Evolutionary conservation across 2,329 filamentous ascomycete genomes (phyloP).

Genomic region (Teratosphaeriaceae sp.): DNA sequence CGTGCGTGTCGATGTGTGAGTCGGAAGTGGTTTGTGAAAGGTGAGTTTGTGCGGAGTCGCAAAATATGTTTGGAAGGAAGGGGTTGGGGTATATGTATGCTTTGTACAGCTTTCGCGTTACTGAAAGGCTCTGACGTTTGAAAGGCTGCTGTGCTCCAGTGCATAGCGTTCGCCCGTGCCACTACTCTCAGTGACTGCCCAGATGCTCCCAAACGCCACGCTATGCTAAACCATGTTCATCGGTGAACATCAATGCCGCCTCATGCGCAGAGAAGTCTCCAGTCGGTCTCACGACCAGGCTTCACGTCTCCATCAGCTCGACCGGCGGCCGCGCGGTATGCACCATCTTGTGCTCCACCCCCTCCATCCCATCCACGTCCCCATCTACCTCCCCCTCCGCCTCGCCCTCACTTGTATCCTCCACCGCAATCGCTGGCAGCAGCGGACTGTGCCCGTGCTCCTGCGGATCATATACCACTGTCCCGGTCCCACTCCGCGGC

Average conservation of each 20-base stretch:
- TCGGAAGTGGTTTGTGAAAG: too few relatives aligned
- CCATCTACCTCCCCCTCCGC: too few relatives aligned
- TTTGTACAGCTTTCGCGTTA: too few relatives aligned
- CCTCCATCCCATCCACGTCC: slow-evolving; percentile 44
- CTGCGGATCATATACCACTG: slow-evolving; percentile 56
- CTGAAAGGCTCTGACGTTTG: too few relatives aligned
- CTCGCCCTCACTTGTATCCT: slow-evolving; percentile 51
- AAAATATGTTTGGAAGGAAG: too few relatives aligned
- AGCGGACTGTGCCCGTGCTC: slow-evolving; percentile 54
- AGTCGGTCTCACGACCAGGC: neutral
- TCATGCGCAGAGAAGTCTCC: neutral
- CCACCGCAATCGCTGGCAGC: slow-evolving; percentile 57
- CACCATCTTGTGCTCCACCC: slow-evolving; percentile 37
- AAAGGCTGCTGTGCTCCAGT: too few relatives aligned
- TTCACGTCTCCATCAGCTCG: slow-evolving; percentile 46
- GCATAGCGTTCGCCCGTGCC: too few relatives aligned
- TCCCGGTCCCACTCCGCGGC: slow-evolving; percentile 47
- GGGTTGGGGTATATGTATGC: too few relatives aligned
- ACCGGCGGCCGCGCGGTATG: slow-evolving; percentile 52
- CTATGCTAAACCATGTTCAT: too few relatives aligned
- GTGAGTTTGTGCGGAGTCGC: too few relatives aligned
- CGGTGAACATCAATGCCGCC: neutral
- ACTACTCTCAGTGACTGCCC: too few relatives aligned
- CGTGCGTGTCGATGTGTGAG: too few relatives aligned
- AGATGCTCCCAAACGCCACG: neutral